Conservation (phyloP, 768 basidiomycete species). For the Podaxis sp. region DNA sequence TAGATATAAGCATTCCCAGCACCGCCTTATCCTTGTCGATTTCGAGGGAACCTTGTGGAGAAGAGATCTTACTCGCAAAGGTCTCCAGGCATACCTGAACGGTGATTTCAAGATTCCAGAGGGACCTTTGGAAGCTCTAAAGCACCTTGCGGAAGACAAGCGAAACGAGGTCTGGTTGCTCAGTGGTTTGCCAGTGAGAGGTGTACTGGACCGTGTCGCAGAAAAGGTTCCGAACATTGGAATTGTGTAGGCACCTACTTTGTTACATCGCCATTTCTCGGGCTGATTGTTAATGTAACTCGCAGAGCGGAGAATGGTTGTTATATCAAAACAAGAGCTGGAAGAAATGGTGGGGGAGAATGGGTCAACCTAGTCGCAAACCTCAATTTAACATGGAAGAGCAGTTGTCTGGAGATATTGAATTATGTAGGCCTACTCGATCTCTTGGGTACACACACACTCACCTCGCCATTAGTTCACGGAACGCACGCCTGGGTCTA, state of each 20-base stretch:
- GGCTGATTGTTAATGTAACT: neutral
- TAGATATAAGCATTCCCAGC: slow-evolving; percentile 59
- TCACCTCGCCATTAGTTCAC: slow-evolving; percentile 56
- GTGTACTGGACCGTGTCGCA: slow-evolving; percentile 59
- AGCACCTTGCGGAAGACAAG: slow-evolving; percentile 53
- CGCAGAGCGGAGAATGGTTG: slow-evolving; percentile 85
- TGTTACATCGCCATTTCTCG: neutral
- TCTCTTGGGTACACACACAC: neutral
- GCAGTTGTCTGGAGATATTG: slow-evolving; percentile 74
- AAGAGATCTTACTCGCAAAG: slow-evolving; percentile 46
- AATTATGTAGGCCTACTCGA: slow-evolving; percentile 59
- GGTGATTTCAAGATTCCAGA: slow-evolving; percentile 30
- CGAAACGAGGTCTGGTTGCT: slow-evolving; percentile 80
- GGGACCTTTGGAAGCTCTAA: slow-evolving; percentile 45
- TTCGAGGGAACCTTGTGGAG: slow-evolving; percentile 80
- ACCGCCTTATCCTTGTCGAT: slow-evolving; percentile 68
- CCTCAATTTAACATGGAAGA: slow-evolving; percentile 79
- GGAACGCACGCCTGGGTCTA: slow-evolving; percentile 83
- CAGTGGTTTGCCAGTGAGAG: slow-evolving; percentile 66
- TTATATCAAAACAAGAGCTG: slow-evolving; percentile 58
- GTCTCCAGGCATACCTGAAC: slow-evolving; percentile 25
- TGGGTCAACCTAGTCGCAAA: slow-evolving; percentile 85
- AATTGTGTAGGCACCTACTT: slow-evolving; percentile 52
- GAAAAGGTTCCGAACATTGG: slow-evolving; percentile 63
- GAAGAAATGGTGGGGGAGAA: slow-evolving; percentile 19